Conservation (phyloP, 176 grass and related monocot genomes). For the Stipa capillata region DNA sequence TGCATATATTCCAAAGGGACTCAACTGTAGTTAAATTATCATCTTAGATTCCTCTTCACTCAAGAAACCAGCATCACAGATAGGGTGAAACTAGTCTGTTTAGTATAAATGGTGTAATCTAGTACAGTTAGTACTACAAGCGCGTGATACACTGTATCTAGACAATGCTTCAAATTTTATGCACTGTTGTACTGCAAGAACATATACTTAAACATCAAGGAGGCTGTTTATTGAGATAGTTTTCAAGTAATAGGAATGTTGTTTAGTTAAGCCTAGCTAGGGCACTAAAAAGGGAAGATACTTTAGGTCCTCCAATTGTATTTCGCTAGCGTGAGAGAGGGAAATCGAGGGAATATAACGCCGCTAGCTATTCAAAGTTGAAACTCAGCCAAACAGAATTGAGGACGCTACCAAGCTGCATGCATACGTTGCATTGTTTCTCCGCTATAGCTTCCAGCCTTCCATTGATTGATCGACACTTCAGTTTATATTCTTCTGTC, state of each 20-base stretch:
- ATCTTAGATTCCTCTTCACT: neutral
- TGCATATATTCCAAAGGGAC: conserved; percentile 39
- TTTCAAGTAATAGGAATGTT: neutral
- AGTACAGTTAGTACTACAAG: neutral
- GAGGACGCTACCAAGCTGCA: neutral
- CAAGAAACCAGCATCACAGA: conserved; percentile 3
- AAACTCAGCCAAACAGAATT: conserved; percentile 19
- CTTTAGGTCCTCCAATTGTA: neutral
- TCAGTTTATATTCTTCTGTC: conserved; percentile 10
- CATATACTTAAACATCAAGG: neutral
- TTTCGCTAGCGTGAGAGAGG: neutral
- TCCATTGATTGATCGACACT: neutral
- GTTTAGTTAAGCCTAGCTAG: neutral
- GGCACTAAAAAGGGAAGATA: neutral
- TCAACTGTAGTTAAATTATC: conserved; percentile 6
- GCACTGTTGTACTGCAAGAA: neutral
- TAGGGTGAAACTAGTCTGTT: neutral
- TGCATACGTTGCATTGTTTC: conserved; percentile 2
- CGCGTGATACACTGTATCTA: neutral
- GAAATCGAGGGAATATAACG: neutral
- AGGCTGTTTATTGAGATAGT: too few relatives aligned
- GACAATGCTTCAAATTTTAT: neutral
- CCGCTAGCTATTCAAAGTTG: conserved; percentile 16
- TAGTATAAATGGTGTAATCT: neutral
- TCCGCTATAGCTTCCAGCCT: neutral